These are phyloP conservation scores for Arbutus unedo DNA, from an alignment of 148 eudicot genomes.

Conservation along the genomic window DNA sequence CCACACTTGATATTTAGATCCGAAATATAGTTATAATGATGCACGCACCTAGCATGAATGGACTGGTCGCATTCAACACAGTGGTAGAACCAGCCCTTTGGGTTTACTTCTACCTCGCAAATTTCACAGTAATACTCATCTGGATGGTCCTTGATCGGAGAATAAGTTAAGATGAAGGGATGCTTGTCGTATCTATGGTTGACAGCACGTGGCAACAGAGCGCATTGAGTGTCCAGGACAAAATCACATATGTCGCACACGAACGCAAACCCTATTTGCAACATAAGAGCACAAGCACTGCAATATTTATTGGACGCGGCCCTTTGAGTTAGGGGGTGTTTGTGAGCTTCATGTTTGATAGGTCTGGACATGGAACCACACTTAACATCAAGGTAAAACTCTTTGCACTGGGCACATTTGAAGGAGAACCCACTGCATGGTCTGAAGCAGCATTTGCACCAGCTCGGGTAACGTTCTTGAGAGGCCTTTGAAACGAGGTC, in stretches of 20 bases:
- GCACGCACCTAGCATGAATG: background rate
- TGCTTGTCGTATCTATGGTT: conserved; percentile 8
- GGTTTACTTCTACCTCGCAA: background rate
- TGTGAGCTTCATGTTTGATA: conserved; percentile 1
- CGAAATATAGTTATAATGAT: too few species aligned
- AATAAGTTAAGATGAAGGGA: background rate
- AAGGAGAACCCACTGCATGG: background rate
- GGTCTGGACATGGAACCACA: background rate
- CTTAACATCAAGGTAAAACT: background rate
- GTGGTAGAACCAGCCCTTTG: background rate
- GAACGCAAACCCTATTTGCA: background rate
- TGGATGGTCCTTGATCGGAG: background rate
- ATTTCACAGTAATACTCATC: conserved; percentile 9
- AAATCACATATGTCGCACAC: background rate
- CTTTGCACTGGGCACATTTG: background rate
- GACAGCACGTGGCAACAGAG: background rate
- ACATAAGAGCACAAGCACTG: background rate
- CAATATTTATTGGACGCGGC: background rate
- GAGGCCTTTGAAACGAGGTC: background rate
- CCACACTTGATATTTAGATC: too few species aligned
- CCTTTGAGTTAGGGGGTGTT: background rate
- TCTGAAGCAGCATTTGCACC: background rate
- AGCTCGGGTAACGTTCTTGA: background rate
- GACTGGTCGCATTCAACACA: conserved; percentile 2
- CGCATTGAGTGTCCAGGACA: background rate